phyloP scores from a whole-genome alignment of 495 filamentous ascomycete genomes.

The Neurospora sp. region DNA sequence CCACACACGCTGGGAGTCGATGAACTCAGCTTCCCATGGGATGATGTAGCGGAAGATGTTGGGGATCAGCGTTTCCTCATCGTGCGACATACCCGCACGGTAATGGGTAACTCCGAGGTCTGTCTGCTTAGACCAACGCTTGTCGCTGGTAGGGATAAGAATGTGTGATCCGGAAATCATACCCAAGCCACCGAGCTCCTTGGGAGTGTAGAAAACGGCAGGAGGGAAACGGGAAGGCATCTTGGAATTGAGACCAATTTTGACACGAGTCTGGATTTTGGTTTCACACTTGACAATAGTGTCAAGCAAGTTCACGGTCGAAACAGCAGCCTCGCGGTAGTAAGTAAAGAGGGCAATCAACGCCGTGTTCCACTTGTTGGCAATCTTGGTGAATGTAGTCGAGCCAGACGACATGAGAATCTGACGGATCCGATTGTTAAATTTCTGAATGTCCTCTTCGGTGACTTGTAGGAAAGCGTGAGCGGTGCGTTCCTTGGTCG shows the following conservation, averaged over 20 bases:
- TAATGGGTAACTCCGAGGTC: slow-evolving; percentile 97
- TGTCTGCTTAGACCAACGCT: slow-evolving; percentile 96
- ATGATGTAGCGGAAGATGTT: slow-evolving; percentile 99
- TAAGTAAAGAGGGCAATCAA: slow-evolving; percentile 99
- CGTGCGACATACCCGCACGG: slow-evolving; percentile 95
- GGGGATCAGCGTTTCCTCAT: slow-evolving; percentile 94
- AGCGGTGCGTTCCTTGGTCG: slow-evolving; percentile 91
- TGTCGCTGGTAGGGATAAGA: slow-evolving; percentile 94
- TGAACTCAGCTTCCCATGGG: slow-evolving; percentile 98
- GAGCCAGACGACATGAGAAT: slow-evolving; percentile 99
- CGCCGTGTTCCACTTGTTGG: slow-evolving; percentile 99
- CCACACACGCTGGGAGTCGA: slow-evolving; percentile 97
- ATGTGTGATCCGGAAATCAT: slow-evolving; percentile 99
- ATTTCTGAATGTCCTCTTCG: slow-evolving; percentile 96
- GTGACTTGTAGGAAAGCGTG: slow-evolving; percentile 98
- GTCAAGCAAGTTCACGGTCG: slow-evolving; percentile 88
- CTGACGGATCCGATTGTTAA: slow-evolving; percentile 97
- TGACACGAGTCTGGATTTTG: slow-evolving; percentile 98
- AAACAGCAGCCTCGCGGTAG: slow-evolving; percentile 97
- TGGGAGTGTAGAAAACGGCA: slow-evolving; percentile 98
- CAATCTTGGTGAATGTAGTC: slow-evolving; percentile 99
- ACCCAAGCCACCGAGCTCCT: slow-evolving; percentile 93
- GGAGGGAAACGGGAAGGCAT: slow-evolving; percentile 99
- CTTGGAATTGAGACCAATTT: slow-evolving; percentile 98
- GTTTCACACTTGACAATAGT: slow-evolving; percentile 99